Evolutionary conservation across 1,284 basidiomycete genomes (phyloP).

Genomic region (Vanrija pseudolonga): DNA sequence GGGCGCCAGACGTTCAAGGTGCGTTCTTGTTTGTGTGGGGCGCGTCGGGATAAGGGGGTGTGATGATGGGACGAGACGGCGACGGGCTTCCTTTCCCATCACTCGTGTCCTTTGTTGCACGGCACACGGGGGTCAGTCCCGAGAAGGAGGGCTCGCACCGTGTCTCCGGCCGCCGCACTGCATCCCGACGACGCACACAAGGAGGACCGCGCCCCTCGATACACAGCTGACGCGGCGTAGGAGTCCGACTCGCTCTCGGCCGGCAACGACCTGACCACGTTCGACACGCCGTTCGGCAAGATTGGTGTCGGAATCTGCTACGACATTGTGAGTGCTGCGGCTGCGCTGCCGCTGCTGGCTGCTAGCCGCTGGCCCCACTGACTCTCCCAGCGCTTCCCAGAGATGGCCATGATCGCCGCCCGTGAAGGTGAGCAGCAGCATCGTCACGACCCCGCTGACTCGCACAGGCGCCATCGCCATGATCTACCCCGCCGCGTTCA

Average conservation of each 20-base stretch:
- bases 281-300: conserved; percentile 68
- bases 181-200: background rate
- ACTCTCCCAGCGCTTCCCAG: conserved; percentile 72
- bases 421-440: conserved; percentile 62
- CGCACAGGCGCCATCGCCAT: conserved; percentile 74
- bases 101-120: no score
- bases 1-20: conserved; percentile 96
- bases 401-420: conserved; percentile 86
- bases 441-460: background rate
- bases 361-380: no score
- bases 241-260: conserved; percentile 90
- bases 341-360: no score
- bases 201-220: background rate
- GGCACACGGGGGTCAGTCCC: no score
- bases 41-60: background rate
- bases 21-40: conserved; percentile 15
- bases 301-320: conserved; percentile 53
- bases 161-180: background rate
- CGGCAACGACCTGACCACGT: conserved; percentile 71
- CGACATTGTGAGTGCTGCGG: conserved; percentile 46
- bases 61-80: no score
- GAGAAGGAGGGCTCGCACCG: no score
- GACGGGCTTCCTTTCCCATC: background rate
- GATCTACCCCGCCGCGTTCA: conserved; percentile 71
- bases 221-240: conserved; percentile 48